These are phyloP conservation scores for Penicillium goetzii DNA, from an alignment of 495 filamentous ascomycete genomes.

Conservation along the genomic window DNA sequence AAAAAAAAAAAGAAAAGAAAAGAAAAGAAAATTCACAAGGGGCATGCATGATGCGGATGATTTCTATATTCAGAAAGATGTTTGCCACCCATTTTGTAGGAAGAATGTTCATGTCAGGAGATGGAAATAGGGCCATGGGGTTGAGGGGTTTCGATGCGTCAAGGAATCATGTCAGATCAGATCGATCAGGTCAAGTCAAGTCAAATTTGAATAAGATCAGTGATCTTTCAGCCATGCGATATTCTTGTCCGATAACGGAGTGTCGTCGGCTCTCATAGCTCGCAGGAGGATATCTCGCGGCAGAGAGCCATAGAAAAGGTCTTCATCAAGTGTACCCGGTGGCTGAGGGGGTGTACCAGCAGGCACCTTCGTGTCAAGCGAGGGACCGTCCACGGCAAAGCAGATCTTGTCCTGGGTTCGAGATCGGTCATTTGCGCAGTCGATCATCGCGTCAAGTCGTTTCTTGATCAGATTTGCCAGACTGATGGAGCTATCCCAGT, in stretches of 20 bases:
- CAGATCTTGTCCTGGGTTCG: slow-evolving; percentile 34
- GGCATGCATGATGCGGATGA: background rate
- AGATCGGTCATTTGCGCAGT: slow-evolving; percentile 31
- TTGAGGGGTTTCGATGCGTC: background rate
- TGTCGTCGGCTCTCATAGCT: slow-evolving; percentile 38
- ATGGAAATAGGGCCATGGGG: background rate
- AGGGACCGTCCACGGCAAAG: slow-evolving; percentile 37
- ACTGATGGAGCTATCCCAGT: slow-evolving; percentile 40
- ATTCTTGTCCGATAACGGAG: slow-evolving; percentile 25
- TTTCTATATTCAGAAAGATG: background rate
- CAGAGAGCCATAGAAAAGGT: slow-evolving; percentile 42
- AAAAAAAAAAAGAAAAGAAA: background rate
- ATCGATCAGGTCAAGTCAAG: background rate
- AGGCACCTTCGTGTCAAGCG: slow-evolving; percentile 40
- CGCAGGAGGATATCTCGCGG: slow-evolving; percentile 38
- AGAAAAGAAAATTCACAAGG: background rate
- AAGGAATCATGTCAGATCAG: background rate
- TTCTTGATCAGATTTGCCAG: slow-evolving; percentile 36
- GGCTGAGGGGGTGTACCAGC: slow-evolving; percentile 23
- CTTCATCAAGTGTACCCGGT: slow-evolving; percentile 30
- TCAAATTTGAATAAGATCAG: slow-evolving; percentile 12
- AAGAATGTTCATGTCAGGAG: background rate
- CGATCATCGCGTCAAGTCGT: slow-evolving; percentile 36
- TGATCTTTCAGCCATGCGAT: slow-evolving; percentile 38
- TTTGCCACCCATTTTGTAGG: slow-evolving; percentile 9